phyloP scores from a whole-genome alignment of 805 yeast genomes.

The Saccharomyces paradoxus region DNA sequence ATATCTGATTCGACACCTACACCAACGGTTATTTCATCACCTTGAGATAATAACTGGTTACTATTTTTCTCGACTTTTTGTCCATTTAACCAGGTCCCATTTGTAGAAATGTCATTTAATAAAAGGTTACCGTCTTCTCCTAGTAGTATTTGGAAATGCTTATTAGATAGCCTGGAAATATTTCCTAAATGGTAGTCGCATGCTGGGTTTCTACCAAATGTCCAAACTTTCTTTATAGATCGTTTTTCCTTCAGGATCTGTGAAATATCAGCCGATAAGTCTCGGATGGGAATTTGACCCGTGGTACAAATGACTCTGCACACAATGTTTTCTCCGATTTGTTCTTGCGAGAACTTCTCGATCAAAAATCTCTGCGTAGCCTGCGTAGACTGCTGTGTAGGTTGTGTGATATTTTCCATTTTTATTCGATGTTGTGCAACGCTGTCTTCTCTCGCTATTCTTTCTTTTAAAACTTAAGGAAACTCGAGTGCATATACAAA shows the following conservation, averaged over 20 bases:
- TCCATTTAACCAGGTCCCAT: slow-evolving; percentile 85
- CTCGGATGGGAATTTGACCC: slow-evolving; percentile 44
- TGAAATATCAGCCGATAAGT: slow-evolving; percentile 33
- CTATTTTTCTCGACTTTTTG: slow-evolving; percentile 63
- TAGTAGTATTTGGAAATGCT: slow-evolving; percentile 66
- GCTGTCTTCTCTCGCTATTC: not conserved
- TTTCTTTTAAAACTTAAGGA: not conserved
- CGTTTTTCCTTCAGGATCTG: slow-evolving; percentile 19
- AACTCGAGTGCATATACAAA: not conserved
- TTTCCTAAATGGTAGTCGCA: slow-evolving; percentile 59
- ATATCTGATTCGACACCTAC: slow-evolving; percentile 71
- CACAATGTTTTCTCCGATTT: slow-evolving; percentile 36
- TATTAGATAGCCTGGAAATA: slow-evolving; percentile 62
- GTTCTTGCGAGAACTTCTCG: slow-evolving; percentile 33
- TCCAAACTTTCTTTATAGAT: slow-evolving; percentile 43
- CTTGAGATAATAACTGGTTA: slow-evolving; percentile 76
- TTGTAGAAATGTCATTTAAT: slow-evolving; percentile 66
- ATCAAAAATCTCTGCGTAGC: slow-evolving; percentile 31
- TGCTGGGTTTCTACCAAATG: slow-evolving; percentile 59
- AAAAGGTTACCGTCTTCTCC: slow-evolving; percentile 45
- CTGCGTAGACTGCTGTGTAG: slow-evolving; percentile 39
- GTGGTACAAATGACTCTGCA: slow-evolving; percentile 54
- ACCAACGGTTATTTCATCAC: slow-evolving; percentile 90
- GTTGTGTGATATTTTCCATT: slow-evolving; percentile 34
- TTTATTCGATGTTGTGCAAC: not conserved